These are phyloP conservation scores for Salvia splendens DNA, from an alignment of 257 asterid genomes.

Conservation along the genomic window DNA sequence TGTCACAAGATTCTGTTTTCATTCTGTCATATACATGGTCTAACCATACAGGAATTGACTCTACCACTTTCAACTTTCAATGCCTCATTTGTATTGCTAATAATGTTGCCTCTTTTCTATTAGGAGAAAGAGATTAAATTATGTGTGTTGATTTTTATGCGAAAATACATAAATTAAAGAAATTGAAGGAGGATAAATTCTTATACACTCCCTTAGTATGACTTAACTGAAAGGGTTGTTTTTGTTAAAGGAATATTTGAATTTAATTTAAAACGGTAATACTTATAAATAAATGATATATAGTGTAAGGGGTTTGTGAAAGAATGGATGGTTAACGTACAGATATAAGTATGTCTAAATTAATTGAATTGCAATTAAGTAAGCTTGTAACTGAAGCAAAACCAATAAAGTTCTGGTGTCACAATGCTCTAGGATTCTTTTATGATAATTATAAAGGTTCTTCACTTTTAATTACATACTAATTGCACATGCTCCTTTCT, in stretches of 20 bases:
- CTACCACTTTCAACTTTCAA: neutral
- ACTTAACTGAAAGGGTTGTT: no score
- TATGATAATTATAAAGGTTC: neutral
- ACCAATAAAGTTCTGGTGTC: neutral
- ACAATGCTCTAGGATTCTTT: constrained; percentile 3
- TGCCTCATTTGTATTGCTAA: neutral
- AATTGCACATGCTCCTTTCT: constrained; percentile 8
- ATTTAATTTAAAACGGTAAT: no score
- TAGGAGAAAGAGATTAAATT: no score
- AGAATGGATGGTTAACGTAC: no score
- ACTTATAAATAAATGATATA: no score
- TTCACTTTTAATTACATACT: constrained; percentile 10
- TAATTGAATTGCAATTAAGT: neutral
- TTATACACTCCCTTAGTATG: no score
- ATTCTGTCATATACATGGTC: constrained; percentile 31
- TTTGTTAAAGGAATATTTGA: no score
- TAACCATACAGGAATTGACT: constrained; percentile 42
- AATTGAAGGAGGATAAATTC: no score
- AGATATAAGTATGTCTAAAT: neutral
- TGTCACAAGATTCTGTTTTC: constrained; percentile 35
- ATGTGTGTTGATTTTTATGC: no score
- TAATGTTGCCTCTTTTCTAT: no score
- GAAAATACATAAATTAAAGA: no score
- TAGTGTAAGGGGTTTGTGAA: no score
- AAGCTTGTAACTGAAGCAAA: constrained; percentile 30